phyloP scores from a whole-genome alignment of 2,329 filamentous ascomycete species.

The Akanthomyces muscarius region DNA sequence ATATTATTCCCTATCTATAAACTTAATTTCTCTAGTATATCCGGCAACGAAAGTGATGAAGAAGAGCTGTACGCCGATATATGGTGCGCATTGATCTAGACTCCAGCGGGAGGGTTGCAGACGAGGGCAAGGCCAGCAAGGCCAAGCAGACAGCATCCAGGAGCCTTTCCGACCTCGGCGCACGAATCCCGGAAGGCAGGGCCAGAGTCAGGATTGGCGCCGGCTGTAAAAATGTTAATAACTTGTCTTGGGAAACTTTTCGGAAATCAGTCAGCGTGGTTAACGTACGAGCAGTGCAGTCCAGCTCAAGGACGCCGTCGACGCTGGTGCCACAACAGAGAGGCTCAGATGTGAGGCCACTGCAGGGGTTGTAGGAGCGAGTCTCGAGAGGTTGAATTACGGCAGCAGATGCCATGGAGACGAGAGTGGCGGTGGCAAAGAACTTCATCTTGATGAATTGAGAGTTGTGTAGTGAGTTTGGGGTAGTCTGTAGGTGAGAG shows the following conservation, averaged over 20 bases:
- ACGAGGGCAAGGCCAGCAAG: background rate
- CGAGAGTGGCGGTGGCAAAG: background rate
- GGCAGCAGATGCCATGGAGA: background rate
- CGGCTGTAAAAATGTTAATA: background rate
- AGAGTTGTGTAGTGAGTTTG: background rate
- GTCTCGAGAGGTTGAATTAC: background rate
- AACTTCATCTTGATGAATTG: background rate
- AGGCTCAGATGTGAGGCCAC: background rate
- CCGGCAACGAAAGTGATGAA: too few species aligned
- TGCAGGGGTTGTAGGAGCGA: background rate
- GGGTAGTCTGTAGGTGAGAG: background rate
- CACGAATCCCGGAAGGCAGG: background rate
- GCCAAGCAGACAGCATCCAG: slow-evolving; percentile 1
- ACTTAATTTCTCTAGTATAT: background rate
- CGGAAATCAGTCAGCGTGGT: too few species aligned
- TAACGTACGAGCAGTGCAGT: slow-evolving; percentile 1
- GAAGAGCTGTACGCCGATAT: too few species aligned
- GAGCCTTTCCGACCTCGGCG: background rate
- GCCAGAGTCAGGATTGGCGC: background rate
- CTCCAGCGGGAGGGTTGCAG: background rate
- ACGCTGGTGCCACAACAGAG: background rate
- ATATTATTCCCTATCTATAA: background rate
- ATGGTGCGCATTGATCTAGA: background rate
- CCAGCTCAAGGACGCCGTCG: slow-evolving; percentile 2
- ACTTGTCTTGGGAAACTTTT: background rate